Conservation (phyloP, 345 rosid species). For the Eutrema yunnanense region DNA sequence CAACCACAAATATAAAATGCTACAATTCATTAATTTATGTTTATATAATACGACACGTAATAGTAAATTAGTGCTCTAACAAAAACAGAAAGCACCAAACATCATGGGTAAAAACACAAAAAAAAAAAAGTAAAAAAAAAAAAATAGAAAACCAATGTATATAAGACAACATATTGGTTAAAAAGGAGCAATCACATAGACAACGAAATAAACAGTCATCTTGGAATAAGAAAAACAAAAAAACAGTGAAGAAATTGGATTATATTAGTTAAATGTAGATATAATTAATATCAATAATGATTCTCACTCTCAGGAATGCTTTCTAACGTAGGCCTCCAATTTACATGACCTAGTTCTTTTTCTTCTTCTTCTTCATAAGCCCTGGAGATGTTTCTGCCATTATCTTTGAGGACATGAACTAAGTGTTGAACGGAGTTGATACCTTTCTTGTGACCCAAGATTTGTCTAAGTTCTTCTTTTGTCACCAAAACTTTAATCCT, state of each 20-base stretch:
- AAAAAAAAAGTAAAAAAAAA: background rate
- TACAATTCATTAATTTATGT: background rate
- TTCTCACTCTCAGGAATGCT: constrained; percentile 65
- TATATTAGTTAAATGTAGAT: background rate
- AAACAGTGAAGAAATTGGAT: background rate
- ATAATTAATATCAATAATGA: constrained; percentile 7
- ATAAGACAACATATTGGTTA: constrained; percentile 13
- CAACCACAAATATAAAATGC: background rate
- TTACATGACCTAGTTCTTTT: background rate
- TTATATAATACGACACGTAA: background rate
- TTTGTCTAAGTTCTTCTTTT: constrained; percentile 51
- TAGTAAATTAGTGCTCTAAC: constrained; percentile 13
- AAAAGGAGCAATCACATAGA: background rate
- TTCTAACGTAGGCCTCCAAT: constrained; percentile 57
- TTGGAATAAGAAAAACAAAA: background rate
- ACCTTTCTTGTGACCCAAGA: constrained; percentile 33
- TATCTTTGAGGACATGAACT: constrained; percentile 37
- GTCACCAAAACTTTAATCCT: constrained; percentile 61
- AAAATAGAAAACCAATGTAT: background rate
- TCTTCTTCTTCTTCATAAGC: background rate
- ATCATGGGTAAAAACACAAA: background rate
- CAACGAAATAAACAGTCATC: background rate
- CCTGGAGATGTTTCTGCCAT: constrained; percentile 23
- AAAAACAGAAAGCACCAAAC: constrained; percentile 32
- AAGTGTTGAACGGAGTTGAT: constrained; percentile 40